Conservation (phyloP, 441 rosid genomes). For the Mallotus repandus region DNA sequence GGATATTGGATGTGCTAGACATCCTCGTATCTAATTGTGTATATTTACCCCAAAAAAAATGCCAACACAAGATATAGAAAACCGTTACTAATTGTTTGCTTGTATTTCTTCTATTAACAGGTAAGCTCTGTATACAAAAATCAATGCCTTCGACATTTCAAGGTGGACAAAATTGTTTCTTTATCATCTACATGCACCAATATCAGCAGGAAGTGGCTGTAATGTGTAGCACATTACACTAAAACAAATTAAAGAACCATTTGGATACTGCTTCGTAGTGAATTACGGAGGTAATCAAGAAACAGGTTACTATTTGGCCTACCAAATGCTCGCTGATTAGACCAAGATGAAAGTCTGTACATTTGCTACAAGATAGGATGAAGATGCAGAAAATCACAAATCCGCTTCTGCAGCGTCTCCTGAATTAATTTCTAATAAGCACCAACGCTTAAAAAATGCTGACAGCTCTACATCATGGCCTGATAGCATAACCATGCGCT, state of each 20-base stretch:
- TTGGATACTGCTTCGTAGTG: neutral
- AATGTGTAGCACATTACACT: neutral
- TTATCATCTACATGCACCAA: no score
- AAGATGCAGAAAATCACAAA: neutral
- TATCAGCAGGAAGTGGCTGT: neutral
- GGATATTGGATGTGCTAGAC: no score
- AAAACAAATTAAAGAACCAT: conserved; percentile 5
- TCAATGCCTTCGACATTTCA: no score
- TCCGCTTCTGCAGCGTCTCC: neutral
- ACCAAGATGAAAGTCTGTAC: neutral
- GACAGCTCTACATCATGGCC: neutral
- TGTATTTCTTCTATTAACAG: no score
- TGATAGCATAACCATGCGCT: neutral
- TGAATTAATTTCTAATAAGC: neutral
- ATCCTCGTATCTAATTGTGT: no score
- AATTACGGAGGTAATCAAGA: neutral
- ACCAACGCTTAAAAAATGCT: neutral
- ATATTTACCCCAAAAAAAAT: no score
- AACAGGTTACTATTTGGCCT: neutral
- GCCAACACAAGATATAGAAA: no score
- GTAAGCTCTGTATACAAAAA: no score
- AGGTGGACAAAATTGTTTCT: no score
- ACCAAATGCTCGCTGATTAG: neutral
- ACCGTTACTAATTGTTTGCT: no score
- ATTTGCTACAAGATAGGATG: neutral